Conservation (phyloP, 345 rosid species). For the Aquilaria yunnanensis region DNA sequence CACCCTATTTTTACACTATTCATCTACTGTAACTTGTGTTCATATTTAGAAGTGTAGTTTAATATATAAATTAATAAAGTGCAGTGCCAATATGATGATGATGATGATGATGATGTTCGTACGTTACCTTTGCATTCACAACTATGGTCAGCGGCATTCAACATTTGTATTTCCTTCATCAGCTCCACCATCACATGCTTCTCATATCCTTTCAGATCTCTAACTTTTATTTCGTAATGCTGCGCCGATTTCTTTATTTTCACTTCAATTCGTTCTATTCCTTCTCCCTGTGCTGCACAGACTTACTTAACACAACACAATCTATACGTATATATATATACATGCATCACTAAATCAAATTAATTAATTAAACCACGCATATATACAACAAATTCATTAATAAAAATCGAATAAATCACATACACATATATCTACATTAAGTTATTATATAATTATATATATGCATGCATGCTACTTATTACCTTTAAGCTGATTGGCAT, state of each 20-base stretch:
- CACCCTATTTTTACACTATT: too few relatives aligned
- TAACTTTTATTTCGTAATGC: conserved; percentile 48
- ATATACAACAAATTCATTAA: too few relatives aligned
- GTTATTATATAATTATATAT: neutral
- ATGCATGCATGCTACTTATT: neutral
- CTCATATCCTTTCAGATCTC: conserved; percentile 55
- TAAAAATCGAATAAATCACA: neutral
- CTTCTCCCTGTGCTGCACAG: conserved; percentile 32
- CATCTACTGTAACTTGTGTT: too few relatives aligned
- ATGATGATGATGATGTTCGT: too few relatives aligned
- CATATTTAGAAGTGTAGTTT: too few relatives aligned
- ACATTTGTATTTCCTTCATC: conserved; percentile 37
- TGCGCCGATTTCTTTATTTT: conserved; percentile 33
- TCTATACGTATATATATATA: neutral
- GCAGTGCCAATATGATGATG: too few relatives aligned
- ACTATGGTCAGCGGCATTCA: conserved; percentile 10
- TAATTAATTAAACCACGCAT: neutral
- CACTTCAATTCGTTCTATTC: conserved; percentile 31
- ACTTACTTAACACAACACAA: too few relatives aligned
- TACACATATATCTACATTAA: too few relatives aligned
- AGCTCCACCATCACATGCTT: conserved; percentile 51
- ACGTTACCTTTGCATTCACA: conserved; percentile 26
- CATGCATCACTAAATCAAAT: neutral
- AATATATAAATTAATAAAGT: too few relatives aligned
- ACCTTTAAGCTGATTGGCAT: conserved; percentile 42